Conservation (phyloP, 2,329 filamentous ascomycete species). For the Stylonectria norvegica region DNA sequence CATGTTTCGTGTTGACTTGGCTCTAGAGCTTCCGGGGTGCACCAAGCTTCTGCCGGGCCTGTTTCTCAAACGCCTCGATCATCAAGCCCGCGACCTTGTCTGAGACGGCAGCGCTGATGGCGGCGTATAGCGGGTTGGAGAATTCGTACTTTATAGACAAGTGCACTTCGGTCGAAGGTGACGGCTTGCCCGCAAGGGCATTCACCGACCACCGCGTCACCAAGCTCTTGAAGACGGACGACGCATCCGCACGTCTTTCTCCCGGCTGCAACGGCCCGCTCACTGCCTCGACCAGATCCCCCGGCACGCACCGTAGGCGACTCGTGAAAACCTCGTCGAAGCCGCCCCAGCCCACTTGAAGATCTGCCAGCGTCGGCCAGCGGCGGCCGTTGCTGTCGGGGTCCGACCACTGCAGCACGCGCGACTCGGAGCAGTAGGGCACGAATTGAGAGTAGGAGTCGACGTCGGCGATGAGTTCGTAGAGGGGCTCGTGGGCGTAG, state of each 20-base stretch:
- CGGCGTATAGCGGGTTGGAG: constrained; percentile 80
- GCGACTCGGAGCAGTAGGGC: constrained; percentile 80
- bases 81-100: constrained; percentile 82
- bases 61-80: constrained; percentile 88
- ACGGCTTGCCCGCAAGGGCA: constrained; percentile 33
- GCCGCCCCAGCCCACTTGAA: constrained; percentile 81
- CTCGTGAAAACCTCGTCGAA: constrained; percentile 82
- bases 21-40: constrained; percentile 13
- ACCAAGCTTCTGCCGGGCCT: constrained; percentile 54
- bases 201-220: constrained; percentile 67
- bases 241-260: constrained; percentile 37
- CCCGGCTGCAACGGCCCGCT: constrained; percentile 55
- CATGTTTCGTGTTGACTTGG: neutral
- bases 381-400: constrained; percentile 47
- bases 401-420: constrained; percentile 70
- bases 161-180: constrained; percentile 62
- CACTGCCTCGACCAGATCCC: constrained; percentile 71
- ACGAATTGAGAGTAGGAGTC: constrained; percentile 81
- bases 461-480: constrained; percentile 83
- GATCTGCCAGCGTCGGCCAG: constrained; percentile 71
- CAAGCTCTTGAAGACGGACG: constrained; percentile 62
- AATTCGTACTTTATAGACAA: constrained; percentile 81
- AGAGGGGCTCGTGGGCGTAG: constrained; percentile 68
- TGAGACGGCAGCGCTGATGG: constrained; percentile 76
- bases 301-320: constrained; percentile 72